These are phyloP conservation scores for Pyrenochaeta sp. DNA, from an alignment of 2,329 filamentous ascomycete species.

Conservation along the genomic window DNA sequence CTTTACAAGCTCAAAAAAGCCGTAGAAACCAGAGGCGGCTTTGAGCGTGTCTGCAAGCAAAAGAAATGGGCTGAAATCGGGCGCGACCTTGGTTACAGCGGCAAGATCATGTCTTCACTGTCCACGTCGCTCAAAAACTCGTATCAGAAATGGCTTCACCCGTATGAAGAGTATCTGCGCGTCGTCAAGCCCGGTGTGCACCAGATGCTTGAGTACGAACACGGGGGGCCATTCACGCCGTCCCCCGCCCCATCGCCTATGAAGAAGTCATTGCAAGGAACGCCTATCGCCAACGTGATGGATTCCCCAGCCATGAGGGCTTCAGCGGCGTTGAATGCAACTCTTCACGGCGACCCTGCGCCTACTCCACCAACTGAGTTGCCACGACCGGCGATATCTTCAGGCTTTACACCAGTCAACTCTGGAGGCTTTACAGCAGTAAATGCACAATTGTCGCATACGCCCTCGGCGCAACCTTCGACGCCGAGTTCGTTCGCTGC, in stretches of 20 bases:
- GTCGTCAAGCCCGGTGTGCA: slow-evolving; percentile 95
- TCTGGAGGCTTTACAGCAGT: slow-evolving; percentile 68
- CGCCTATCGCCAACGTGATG: slow-evolving; percentile 60
- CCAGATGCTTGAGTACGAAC: slow-evolving; percentile 90
- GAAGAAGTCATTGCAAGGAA: slow-evolving; percentile 61
- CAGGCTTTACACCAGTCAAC: slow-evolving; percentile 78
- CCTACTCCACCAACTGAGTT: slow-evolving; percentile 60
- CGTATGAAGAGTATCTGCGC: slow-evolving; percentile 93
- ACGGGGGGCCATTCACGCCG: slow-evolving; percentile 87
- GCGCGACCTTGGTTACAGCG: slow-evolving; percentile 93
- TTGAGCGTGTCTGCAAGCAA: slow-evolving; percentile 93
- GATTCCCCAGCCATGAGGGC: slow-evolving; percentile 73
- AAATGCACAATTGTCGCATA: slow-evolving; percentile 56
- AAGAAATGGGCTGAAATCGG: slow-evolving; percentile 99
- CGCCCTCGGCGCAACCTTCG: slow-evolving; percentile 27
- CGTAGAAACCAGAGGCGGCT: slow-evolving; percentile 91
- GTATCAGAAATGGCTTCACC: slow-evolving; percentile 94
- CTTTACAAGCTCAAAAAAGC: slow-evolving; percentile 96
- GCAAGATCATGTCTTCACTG: slow-evolving; percentile 99
- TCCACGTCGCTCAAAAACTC: slow-evolving; percentile 98
- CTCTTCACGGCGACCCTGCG: slow-evolving; percentile 53
- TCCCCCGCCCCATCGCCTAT: slow-evolving; percentile 78
- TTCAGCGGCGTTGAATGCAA: slow-evolving; percentile 64
- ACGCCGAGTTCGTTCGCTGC: slow-evolving; percentile 60
- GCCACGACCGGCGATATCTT: slow-evolving; percentile 62